Evolutionary conservation across 345 rosid genomes (phyloP).

Genomic region (Citrus australasica): DNA sequence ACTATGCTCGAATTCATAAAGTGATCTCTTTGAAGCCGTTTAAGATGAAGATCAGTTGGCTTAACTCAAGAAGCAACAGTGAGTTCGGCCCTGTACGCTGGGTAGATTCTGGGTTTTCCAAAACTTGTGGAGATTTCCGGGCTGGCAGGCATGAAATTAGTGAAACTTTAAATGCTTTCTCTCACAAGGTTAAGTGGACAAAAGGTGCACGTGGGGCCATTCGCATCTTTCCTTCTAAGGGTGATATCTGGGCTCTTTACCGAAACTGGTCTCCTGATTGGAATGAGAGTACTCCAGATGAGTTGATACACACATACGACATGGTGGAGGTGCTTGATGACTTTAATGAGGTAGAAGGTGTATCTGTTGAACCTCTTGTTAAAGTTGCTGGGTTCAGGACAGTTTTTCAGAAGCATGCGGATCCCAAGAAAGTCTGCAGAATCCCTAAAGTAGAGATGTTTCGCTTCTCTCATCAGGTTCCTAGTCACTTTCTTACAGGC

Average conservation of each 20-base stretch:
- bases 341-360: conserved; percentile 53
- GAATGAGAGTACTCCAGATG: conserved; percentile 64
- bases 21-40: conserved; percentile 77
- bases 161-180: conserved; percentile 62
- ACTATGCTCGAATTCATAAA: conserved; percentile 85
- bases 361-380: conserved; percentile 55
- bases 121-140: conserved; percentile 89
- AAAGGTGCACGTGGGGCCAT: conserved; percentile 70
- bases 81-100: conserved; percentile 68
- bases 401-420: conserved; percentile 51
- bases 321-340: conserved; percentile 91
- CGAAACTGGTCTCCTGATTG: conserved; percentile 86
- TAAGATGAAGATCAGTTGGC: conserved; percentile 90
- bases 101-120: conserved; percentile 77
- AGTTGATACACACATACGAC: conserved; percentile 67
- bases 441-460: conserved; percentile 76
- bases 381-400: conserved; percentile 71
- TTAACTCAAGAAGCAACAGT: conserved; percentile 62
- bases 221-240: conserved; percentile 65
- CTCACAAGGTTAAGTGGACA: conserved; percentile 75
- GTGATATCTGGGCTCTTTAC: conserved; percentile 92
- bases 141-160: conserved; percentile 50
- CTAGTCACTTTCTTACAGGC: conserved; percentile 71
- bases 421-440: conserved; percentile 36
- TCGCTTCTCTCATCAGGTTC: conserved; percentile 95